Evolutionary conservation across 2,329 filamentous ascomycete genomes (phyloP), one percentile per base, ranked within the genome.

Genomic region (Calonectria ilicicola): DNA sequence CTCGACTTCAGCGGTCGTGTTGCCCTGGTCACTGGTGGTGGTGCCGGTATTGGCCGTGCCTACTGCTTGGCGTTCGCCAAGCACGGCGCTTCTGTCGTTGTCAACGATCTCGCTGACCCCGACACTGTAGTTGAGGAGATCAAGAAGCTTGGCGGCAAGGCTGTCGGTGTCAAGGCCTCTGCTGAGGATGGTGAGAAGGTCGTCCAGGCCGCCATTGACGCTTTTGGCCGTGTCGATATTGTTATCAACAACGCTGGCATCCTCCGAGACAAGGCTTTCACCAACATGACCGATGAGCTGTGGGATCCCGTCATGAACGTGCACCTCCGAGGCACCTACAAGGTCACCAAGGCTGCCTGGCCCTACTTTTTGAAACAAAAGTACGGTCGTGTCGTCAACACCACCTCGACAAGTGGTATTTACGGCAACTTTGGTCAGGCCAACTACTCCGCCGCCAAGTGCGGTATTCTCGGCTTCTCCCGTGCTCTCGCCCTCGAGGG

Each of bases 401-500:
- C 97, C 60, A 97, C 97, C 47, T 98, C 95, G 42, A 98, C 97
- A 62, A 97, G 94, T 80, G 97, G 97, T 85, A 98, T 99, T 85
- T 99, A 99, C 84, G 97, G 97, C 79, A 99, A 98, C 90, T 99
- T 99, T 83, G 97, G 97, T 75, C 97, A 99, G 86, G 95, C 96
- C 81, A 99, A 99, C 90, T 99, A 99, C 85, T 91, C 97, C 74
- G 95, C 96, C 72, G 94, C 94, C 70, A 97, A 97, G 92, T 90
- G 91, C 78, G 97, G 95, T 86, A 98, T 99, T 77, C 93, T 99
- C 49, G 97, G 97, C 74, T 95, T 99, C 89, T 98, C 96, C 47
- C 94, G 95, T 79, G 95, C 97, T 64, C 91, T 99, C 68, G 97
- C 97, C 65, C 90, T 97, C 63, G 97, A 99, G 87, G 97, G 97